These are phyloP conservation scores for Pistacia integerrima DNA, from an alignment of 345 rosid genomes.

Conservation along the genomic window DNA sequence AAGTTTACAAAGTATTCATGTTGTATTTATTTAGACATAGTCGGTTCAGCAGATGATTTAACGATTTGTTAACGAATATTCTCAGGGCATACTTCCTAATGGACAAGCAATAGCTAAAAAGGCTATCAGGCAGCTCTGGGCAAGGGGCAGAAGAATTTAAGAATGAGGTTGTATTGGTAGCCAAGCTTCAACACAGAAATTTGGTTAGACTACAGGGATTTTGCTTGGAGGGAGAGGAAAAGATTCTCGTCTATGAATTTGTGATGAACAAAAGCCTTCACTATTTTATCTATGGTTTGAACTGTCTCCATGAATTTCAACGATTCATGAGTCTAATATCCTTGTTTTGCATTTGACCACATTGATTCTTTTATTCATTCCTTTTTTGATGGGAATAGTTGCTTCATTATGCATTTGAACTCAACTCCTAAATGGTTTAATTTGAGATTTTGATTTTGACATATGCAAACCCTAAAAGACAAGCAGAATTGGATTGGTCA, in stretches of 20 bases:
- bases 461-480: constrained; percentile 22
- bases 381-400: constrained; percentile 7
- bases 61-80: neutral
- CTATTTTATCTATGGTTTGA: no score
- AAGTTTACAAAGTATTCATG: constrained; percentile 39
- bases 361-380: constrained; percentile 29
- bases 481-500: no score
- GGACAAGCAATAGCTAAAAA: constrained; percentile 38
- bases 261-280: no score
- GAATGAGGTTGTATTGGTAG: constrained; percentile 35
- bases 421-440: constrained; percentile 15
- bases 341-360: constrained; percentile 31
- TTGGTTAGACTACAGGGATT: constrained; percentile 25
- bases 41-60: neutral
- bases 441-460: constrained; percentile 49
- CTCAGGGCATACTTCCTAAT: constrained; percentile 23
- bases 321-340: no score
- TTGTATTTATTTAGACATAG: no score
- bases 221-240: no score
- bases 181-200: constrained; percentile 43
- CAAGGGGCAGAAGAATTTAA: constrained; percentile 38
- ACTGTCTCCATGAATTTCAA: no score
- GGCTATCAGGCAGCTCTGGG: constrained; percentile 24
- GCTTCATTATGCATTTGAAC: neutral
- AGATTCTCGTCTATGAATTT: no score